These are phyloP conservation scores for Xylariales sp. DNA, from an alignment of 2,329 filamentous ascomycete species.

Conservation along the genomic window DNA sequence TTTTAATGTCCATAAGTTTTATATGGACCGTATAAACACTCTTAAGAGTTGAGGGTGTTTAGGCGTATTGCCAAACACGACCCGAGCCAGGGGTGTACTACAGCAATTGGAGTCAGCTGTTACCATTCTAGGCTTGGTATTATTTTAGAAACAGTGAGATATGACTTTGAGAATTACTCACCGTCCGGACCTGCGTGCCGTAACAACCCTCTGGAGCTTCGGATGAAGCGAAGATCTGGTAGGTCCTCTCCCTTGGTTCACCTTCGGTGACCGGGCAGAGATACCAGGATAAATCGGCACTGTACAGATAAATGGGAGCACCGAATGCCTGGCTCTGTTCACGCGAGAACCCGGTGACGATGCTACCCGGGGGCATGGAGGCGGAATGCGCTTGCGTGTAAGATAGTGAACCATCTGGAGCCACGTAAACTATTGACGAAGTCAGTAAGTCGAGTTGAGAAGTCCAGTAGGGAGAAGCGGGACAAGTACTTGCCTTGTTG, in stretches of 20 bases:
- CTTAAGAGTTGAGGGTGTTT: neutral
- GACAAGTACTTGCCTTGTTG: slow-evolving; percentile 39
- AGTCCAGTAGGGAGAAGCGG: neutral
- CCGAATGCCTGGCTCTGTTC: slow-evolving; percentile 31
- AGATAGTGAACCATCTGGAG: slow-evolving; percentile 41
- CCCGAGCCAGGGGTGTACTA: slow-evolving; percentile 3
- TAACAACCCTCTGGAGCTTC: neutral
- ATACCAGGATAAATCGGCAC: slow-evolving; percentile 19
- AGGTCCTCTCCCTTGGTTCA: slow-evolving; percentile 38
- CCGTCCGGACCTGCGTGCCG: slow-evolving; percentile 23
- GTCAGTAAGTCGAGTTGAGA: neutral
- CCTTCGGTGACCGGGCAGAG: slow-evolving; percentile 39
- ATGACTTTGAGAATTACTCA: slow-evolving; percentile 1
- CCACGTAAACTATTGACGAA: slow-evolving; percentile 39
- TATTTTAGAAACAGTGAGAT: neutral
- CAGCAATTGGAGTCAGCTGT: neutral
- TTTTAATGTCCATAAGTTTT: neutral
- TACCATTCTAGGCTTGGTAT: neutral
- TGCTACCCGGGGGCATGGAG: slow-evolving; percentile 35
- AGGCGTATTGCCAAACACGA: slow-evolving; percentile 30
- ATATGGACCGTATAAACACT: neutral
- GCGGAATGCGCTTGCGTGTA: slow-evolving; percentile 42
- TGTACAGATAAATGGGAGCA: slow-evolving; percentile 22
- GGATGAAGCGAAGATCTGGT: slow-evolving; percentile 37
- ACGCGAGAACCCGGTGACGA: slow-evolving; percentile 36